Percentiles rank a stretch among this genome's conserved stretches.
Evolutionary conservation across 768 basidiomycete genomes (phyloP).

Genomic region (Rhizopogon vesiculosus): DNA sequence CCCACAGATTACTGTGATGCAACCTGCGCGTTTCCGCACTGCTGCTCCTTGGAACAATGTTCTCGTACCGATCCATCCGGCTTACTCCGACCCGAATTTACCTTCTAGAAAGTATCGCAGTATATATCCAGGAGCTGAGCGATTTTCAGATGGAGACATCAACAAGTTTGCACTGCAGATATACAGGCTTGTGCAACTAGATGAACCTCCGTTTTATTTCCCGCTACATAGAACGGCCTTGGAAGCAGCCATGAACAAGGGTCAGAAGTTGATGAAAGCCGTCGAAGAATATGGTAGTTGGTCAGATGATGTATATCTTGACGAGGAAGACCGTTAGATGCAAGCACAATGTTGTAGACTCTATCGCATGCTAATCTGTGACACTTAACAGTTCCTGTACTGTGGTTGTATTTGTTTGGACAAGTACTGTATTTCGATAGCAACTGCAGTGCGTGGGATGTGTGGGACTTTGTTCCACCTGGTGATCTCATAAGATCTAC

Average conservation of each 20-base stretch:
- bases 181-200: conserved; percentile 13
- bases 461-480: too few species aligned
- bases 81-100: conserved; percentile 12
- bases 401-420: too few species aligned
- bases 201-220: conserved; percentile 21
- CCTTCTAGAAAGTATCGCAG: conserved; percentile 11
- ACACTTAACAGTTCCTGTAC: background rate
- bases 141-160: conserved; percentile 13
- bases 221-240: conserved; percentile 19
- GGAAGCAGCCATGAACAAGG: conserved; percentile 16
- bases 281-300: conserved; percentile 22
- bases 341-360: background rate
- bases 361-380: background rate
- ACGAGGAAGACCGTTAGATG: background rate
- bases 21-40: conserved; percentile 20
- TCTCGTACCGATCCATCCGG: conserved; percentile 13
- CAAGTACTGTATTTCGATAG: too few species aligned
- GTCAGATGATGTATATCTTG: conserved; percentile 22
- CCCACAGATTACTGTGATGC: conserved; percentile 18
- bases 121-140: conserved; percentile 8
- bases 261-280: conserved; percentile 16
- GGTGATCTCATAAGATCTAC: too few species aligned
- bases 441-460: too few species aligned
- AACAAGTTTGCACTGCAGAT: conserved; percentile 17
- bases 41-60: conserved; percentile 1